Base-by-base conservation (phyloP, 306 rosid genomes). In the Cucurbita moschata region DNA sequence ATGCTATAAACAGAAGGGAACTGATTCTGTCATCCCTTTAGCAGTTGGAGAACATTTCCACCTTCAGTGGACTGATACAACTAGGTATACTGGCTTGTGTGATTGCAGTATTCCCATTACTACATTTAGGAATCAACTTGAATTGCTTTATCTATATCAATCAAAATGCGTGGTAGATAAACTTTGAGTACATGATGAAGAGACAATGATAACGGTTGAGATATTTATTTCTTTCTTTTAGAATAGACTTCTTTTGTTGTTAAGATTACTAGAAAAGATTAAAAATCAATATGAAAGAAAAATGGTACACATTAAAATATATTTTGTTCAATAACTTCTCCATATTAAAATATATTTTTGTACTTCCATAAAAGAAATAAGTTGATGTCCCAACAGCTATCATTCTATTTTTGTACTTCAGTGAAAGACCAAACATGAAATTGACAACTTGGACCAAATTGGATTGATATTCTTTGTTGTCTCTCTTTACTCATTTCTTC, bases 51-150 rank as follows among this genome's bases (percentile, higher is more conserved):
- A 85, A 73, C 97, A 93, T 84, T 88, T 96, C 76, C 94, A 90
- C 82, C 98, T 93, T 82, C 96, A 90, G 69, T 88, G 98, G 96
- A 88, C 87, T 67, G 96, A 93, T 76, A 79, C 82, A 15, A 81
- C 88, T 69, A 93, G 88, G 98, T 93, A 75, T 39, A 7, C 50
- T 76, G 50, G 44, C 57, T 49, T 71, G 58, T 61, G 71, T 50
- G 40, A 8, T 26, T 55, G 40, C 37, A 23, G 42, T 44, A 47
- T 57, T 8, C 10, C 52, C 71, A 42, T 21, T 46, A 4, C 49
- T 15, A 68, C 38, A 12, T 11, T 12, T 46, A 44, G 42, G 42
- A 68, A 46, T 26, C 71, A 43, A 65, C 71, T 18, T 65, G 72
- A 66, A 19, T 66, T 11, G 72, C 18, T 66, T 44, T 66, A 23